Evolutionary conservation across 495 filamentous ascomycete species (phyloP), one percentile per base, ranked within the genome.

Genomic region (Hypoxylon fragiforme): DNA sequence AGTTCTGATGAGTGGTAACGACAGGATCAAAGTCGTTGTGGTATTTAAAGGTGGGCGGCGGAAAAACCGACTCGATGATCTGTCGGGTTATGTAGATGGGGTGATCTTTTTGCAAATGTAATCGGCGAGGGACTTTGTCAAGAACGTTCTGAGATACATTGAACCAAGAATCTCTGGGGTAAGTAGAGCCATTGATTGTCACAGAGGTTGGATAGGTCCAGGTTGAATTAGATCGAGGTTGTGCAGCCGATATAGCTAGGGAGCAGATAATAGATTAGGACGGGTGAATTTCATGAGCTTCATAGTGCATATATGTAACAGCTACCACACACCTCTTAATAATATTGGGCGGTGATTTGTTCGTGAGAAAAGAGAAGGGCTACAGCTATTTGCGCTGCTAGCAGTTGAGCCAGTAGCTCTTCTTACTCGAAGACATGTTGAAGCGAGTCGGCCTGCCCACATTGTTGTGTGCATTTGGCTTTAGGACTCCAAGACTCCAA

Each of bases 31-130:
- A 81, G 31, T 81, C 73, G 54, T 88, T 89, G 77, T 97, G 83
- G 65, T 85, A 79, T 26, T 82, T 85, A 75, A 83, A 97, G 11
- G 74, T 81, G 1, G 88, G 83, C 3, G 64, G 56, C 1, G 90
- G 84, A 69, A 97, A 98, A 58, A 85, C 84, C 47, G 90, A 91
- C 72, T 97, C 92, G 62, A 98, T 91, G 49, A 98, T 83, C 54
- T 88, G 80, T 34, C 95, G 86, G 3, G 94, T 97, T 64, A 97
- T 94, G 50, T 83, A 80, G 20, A 98, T 78, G 12, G 94, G 94
- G 70, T 98, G 94, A 68, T 92, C 85, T 57, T 85, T 84, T 70
- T 92, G 84, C 15, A 95, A 78, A 70, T 97, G 92, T 3, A 98
- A 79, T 42, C 83, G 84, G 41, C 88, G 86, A 36, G 82, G 76